Percentiles rank a stretch among this genome's conserved stretches.
Conservation (phyloP, 345 rosid species). For the Erucastrum elatum region DNA sequence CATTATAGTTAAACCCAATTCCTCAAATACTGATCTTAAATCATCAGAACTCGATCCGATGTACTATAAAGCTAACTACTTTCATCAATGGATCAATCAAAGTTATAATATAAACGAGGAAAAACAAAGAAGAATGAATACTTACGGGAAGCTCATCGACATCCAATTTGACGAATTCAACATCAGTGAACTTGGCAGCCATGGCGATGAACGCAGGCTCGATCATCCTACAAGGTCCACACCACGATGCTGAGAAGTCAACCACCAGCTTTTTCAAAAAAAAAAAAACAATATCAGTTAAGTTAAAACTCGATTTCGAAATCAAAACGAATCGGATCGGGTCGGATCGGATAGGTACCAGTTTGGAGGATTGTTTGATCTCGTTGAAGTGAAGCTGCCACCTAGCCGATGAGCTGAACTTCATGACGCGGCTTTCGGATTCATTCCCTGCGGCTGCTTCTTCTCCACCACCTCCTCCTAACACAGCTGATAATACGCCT, state of each 20-base stretch:
- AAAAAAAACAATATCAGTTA: neutral
- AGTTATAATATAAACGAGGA: no score
- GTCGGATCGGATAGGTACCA: slow-evolving; percentile 44
- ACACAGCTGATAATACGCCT: no score
- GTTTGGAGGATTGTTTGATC: slow-evolving; percentile 53
- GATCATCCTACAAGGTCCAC: slow-evolving; percentile 79
- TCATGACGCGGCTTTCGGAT: slow-evolving; percentile 45
- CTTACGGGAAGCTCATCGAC: slow-evolving; percentile 81
- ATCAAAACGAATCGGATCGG: neutral
- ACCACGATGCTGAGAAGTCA: slow-evolving; percentile 86
- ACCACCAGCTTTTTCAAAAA: slow-evolving; percentile 52
- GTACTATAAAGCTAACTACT: neutral
- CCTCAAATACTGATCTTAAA: neutral
- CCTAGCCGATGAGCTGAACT: slow-evolving; percentile 61
- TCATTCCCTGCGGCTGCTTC: slow-evolving; percentile 12
- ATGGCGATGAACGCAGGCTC: slow-evolving; percentile 55
- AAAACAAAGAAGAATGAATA: no score
- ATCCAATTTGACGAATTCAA: slow-evolving; percentile 75
- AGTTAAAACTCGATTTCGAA: neutral
- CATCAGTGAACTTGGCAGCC: slow-evolving; percentile 55
- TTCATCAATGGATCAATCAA: neutral
- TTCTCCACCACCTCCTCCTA: no score
- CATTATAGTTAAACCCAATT: neutral
- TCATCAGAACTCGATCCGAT: neutral
- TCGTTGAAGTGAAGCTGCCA: slow-evolving; percentile 84